Percentiles rank a stretch among this genome's conserved stretches.
phyloP scores from a whole-genome alignment of 1,284 basidiomycete species.

The Malassezia restricta region DNA sequence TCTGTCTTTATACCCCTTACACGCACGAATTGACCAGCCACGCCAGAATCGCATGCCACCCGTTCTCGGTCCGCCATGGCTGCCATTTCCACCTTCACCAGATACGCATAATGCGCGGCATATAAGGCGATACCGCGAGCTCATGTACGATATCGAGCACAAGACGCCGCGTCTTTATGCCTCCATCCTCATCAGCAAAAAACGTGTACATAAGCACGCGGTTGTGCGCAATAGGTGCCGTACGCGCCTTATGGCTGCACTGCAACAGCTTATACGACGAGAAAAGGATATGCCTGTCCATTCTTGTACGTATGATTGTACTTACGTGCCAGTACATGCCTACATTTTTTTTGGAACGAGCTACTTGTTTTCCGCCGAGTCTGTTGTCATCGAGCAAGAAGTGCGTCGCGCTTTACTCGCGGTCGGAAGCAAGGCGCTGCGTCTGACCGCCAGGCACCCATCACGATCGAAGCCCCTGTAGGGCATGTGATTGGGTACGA shows the following conservation, averaged over 20 bases:
- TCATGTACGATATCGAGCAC: neutral
- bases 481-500: too few species aligned
- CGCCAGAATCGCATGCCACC: neutral
- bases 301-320: neutral
- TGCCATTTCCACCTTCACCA: constrained; percentile 9
- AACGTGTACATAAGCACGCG: constrained; percentile 30
- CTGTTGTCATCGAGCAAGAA: neutral
- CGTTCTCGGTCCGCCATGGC: constrained; percentile 12
- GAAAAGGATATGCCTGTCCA: neutral
- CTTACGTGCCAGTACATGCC: neutral
- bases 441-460: too few species aligned
- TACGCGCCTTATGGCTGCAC: constrained; percentile 20
- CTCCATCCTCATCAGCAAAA: constrained; percentile 24
- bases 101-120: constrained; percentile 11
- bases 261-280: constrained; percentile 9
- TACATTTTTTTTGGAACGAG: constrained; percentile 9
- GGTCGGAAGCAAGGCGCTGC: neutral
- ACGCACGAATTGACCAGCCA: neutral
- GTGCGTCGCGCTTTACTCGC: neutral
- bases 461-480: neutral
- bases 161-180: constrained; percentile 8
- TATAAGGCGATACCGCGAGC: neutral
- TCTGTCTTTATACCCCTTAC: constrained; percentile 9
- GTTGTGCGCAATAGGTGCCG: constrained; percentile 25
- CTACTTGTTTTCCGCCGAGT: neutral